phyloP scores from a whole-genome alignment of 192 early-diverging fungal species.

The Coemansia sp. region DNA sequence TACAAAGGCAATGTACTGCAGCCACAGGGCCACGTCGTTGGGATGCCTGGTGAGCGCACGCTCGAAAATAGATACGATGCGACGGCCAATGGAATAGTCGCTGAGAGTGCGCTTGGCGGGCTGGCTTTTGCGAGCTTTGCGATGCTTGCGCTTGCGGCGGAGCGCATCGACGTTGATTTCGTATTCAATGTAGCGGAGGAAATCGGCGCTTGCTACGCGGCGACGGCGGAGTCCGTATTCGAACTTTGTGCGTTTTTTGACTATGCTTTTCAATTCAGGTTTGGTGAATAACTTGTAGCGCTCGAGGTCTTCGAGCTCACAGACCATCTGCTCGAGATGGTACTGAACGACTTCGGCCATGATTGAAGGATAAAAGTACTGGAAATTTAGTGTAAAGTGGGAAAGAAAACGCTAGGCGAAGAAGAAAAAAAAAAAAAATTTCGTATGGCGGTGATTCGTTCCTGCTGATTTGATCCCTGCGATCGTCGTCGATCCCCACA shows the following conservation, averaged over 20 bases:
- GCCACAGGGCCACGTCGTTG: slow-evolving; percentile 81
- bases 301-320: slow-evolving; percentile 88
- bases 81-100: slow-evolving; percentile 70
- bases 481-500: not conserved
- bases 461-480: not conserved
- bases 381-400: not conserved
- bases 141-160: slow-evolving; percentile 71
- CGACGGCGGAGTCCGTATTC: slow-evolving; percentile 85
- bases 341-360: slow-evolving; percentile 92
- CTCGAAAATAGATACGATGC: slow-evolving; percentile 80
- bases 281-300: slow-evolving; percentile 75
- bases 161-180: slow-evolving; percentile 89
- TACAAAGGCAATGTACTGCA: slow-evolving; percentile 88
- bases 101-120: slow-evolving; percentile 57
- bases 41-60: slow-evolving; percentile 74
- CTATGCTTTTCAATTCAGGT: slow-evolving; percentile 81
- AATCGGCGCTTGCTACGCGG: slow-evolving; percentile 71
- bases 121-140: slow-evolving; percentile 41
- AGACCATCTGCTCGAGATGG: slow-evolving; percentile 90
- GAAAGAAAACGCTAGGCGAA: not conserved
- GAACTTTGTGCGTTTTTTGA: slow-evolving; percentile 84
- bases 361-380: not conserved
- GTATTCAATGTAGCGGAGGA: slow-evolving; percentile 90
- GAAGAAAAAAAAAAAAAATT: not conserved
- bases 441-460: not conserved